phyloP scores from a whole-genome alignment of 1,139 yeast species.

The Geotrichum australiense region DNA sequence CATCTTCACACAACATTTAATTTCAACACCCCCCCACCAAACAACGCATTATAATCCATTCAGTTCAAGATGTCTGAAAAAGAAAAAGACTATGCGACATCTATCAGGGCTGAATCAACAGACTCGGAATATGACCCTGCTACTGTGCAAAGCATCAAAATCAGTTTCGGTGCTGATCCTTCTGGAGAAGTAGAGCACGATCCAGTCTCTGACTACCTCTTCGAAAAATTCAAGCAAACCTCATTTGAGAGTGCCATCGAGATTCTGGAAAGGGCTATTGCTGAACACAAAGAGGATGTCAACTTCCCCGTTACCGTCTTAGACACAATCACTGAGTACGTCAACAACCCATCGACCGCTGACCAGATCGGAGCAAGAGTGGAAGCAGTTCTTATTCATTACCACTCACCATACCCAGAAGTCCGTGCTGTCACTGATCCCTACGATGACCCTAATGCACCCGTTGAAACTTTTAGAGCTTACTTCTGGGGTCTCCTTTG shows the following conservation, averaged over 20 bases:
- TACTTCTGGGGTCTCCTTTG: slow-evolving; percentile 50
- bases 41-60: too few relatives aligned
- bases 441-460: slow-evolving; percentile 39
- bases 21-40: too few relatives aligned
- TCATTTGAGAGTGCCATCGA: slow-evolving; percentile 39
- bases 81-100: too few relatives aligned
- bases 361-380: slow-evolving; percentile 33
- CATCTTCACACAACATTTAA: too few relatives aligned
- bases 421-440: slow-evolving; percentile 45
- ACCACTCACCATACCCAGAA: slow-evolving; percentile 45
- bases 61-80: too few relatives aligned
- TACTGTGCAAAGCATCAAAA: slow-evolving; percentile 4
- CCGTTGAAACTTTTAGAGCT: slow-evolving; percentile 46
- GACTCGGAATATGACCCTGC: slow-evolving; percentile 1
- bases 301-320: slow-evolving; percentile 43
- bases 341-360: slow-evolving; percentile 22
- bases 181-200: slow-evolving; percentile 7
- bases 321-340: slow-evolving; percentile 28
- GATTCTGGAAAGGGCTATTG: slow-evolving; percentile 38
- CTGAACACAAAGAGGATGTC: slow-evolving; percentile 43
- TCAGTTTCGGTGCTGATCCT: slow-evolving; percentile 16
- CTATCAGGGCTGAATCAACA: too few relatives aligned
- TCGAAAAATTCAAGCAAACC: slow-evolving; percentile 38
- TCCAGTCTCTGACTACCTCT: slow-evolving; percentile 31
- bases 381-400: slow-evolving; percentile 40